phyloP scores from a whole-genome alignment of 2,329 filamentous ascomycete species.

The Fusarium multiceps region DNA sequence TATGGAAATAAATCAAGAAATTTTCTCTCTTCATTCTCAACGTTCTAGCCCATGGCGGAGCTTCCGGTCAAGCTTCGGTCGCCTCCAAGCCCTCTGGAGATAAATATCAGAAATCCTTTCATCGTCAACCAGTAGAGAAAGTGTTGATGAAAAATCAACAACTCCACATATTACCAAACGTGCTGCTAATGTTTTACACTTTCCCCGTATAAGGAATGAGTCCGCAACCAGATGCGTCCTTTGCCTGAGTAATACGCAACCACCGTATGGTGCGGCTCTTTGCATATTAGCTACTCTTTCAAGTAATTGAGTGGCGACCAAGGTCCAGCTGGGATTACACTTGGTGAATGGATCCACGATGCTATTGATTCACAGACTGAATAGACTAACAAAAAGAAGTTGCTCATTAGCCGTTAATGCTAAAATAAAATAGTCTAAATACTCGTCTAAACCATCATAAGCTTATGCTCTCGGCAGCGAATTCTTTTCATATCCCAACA shows the following conservation, averaged over 20 bases:
- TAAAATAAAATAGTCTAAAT: not conserved
- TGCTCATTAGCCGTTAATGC: not conserved
- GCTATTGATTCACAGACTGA: not conserved
- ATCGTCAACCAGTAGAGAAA: slow-evolving; percentile 6
- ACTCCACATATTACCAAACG: slow-evolving; percentile 4
- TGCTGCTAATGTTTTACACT: not conserved
- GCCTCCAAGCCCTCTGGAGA: slow-evolving; percentile 23
- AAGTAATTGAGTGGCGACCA: not conserved
- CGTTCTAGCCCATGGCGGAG: slow-evolving; percentile 19
- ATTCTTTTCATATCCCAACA: too few species aligned
- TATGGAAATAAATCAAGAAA: slow-evolving; percentile 11
- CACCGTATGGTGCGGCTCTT: not conserved
- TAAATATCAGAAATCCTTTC: slow-evolving; percentile 13
- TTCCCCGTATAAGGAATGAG: not conserved
- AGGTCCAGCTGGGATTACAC: not conserved
- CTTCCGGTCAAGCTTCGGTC: slow-evolving; percentile 35
- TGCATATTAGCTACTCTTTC: not conserved
- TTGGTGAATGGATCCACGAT: not conserved
- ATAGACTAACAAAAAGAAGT: not conserved
- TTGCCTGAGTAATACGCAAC: not conserved
- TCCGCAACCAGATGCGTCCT: not conserved
- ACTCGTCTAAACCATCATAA: not conserved
- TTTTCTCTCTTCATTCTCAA: slow-evolving; percentile 13
- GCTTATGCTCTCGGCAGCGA: too few species aligned
- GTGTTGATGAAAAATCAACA: not conserved